These are phyloP conservation scores for Xerocomellus dryophilus DNA, from an alignment of 768 basidiomycete species.

Conservation along the genomic window DNA sequence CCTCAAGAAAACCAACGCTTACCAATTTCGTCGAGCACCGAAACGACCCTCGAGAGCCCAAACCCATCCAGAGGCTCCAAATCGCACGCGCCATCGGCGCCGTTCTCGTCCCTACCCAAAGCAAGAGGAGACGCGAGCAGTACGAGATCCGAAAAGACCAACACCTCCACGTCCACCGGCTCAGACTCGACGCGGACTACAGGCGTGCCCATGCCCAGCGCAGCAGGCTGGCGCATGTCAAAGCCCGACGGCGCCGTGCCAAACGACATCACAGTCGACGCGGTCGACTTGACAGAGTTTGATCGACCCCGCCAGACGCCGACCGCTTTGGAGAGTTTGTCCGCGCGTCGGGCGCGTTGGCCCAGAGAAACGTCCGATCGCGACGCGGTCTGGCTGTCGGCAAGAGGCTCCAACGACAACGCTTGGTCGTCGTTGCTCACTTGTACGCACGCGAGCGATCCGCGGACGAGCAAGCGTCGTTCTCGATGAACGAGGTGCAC, in stretches of 20 bases:
- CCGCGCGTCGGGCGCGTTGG: conserved; percentile 14
- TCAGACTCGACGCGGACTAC: conserved; percentile 27
- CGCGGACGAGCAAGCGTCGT: conserved; percentile 70
- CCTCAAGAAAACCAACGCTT: background rate
- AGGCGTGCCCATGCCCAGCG: conserved; percentile 4
- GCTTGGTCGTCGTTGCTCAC: conserved; percentile 36
- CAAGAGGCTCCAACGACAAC: background rate
- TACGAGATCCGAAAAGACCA: conserved; percentile 69
- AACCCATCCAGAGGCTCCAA: conserved; percentile 44
- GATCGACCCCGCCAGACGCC: conserved; percentile 46
- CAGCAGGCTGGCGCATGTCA: conserved; percentile 17
- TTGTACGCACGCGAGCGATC: conserved; percentile 45
- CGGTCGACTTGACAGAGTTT: conserved; percentile 34
- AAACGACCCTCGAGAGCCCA: conserved; percentile 50
- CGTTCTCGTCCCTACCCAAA: conserved; percentile 7
- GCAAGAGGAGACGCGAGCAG: conserved; percentile 43
- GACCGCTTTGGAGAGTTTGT: conserved; percentile 40
- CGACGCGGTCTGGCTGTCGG: background rate
- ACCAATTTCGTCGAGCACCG: conserved; percentile 38
- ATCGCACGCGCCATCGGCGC: conserved; percentile 27
- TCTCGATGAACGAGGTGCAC: conserved; percentile 64
- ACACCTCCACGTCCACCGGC: conserved; percentile 34
- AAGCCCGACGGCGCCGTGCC: conserved; percentile 30
- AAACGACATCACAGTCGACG: conserved; percentile 29
- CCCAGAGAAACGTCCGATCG: background rate